Evolutionary conservation across 2,329 filamentous ascomycete species (phyloP).

Genomic region (Exophiala aquamarina): DNA sequence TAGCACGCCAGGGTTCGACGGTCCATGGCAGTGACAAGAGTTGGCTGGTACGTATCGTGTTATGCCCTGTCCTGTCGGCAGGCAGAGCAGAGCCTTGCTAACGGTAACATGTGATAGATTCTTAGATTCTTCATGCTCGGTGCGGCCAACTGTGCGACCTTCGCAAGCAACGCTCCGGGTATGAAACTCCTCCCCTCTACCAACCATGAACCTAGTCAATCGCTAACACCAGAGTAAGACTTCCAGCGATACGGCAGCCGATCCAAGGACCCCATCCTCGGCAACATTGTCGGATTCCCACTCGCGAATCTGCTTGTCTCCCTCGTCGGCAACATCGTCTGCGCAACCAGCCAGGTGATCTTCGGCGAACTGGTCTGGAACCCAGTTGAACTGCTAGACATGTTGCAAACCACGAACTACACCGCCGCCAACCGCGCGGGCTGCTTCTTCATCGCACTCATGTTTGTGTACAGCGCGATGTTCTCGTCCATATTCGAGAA

Average conservation of each 20-base stretch:
- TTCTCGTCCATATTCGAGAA: constrained; percentile 15
- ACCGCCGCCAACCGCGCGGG: constrained; percentile 69
- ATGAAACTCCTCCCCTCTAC: constrained; percentile 20
- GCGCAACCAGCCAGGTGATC: constrained; percentile 65
- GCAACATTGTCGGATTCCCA: constrained; percentile 46
- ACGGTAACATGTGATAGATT: no score
- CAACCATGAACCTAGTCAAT: no score
- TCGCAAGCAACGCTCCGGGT: constrained; percentile 11
- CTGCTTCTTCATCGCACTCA: constrained; percentile 64
- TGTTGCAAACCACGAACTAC: constrained; percentile 58
- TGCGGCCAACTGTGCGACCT: constrained; percentile 6
- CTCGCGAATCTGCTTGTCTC: constrained; percentile 74
- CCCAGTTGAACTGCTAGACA: constrained; percentile 64
- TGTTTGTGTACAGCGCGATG: constrained; percentile 46
- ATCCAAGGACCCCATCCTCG: no score
- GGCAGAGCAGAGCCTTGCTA: no score
- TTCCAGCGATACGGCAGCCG: no score
- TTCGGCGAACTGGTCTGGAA: constrained; percentile 70
- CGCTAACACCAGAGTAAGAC: no score
- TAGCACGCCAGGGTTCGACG: constrained; percentile 32
- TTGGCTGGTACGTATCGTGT: background rate
- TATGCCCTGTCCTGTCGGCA: no score
- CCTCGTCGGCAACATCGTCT: constrained; percentile 79
- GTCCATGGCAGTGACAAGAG: constrained; percentile 34
- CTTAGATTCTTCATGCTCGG: no score